Conservation (phyloP, 192 early-diverging fungal species). For the Gaertneriomyces sp. region DNA sequence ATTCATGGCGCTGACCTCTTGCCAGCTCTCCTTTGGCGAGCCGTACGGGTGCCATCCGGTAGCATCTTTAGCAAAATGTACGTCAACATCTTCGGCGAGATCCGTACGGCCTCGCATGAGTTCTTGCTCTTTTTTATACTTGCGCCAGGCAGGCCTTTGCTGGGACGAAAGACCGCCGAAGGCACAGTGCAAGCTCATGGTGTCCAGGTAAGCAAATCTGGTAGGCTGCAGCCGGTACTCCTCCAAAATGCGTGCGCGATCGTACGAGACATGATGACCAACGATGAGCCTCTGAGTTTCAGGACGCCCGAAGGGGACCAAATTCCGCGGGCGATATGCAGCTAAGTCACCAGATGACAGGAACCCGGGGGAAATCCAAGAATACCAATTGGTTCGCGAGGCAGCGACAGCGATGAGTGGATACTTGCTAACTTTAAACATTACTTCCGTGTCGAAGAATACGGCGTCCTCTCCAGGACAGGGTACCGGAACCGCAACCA, state of each 20-base stretch:
- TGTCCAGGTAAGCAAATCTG: slow-evolving; percentile 74
- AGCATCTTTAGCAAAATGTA: too few species aligned
- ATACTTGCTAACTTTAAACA: slow-evolving; percentile 62
- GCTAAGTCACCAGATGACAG: slow-evolving; percentile 21
- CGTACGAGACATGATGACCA: slow-evolving; percentile 92
- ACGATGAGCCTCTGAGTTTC: slow-evolving; percentile 57
- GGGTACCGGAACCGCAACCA: slow-evolving; percentile 4
- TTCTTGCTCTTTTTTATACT: slow-evolving; percentile 59
- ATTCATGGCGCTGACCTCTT: slow-evolving; percentile 65
- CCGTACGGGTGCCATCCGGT: too few species aligned
- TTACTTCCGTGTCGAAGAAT: slow-evolving; percentile 84
- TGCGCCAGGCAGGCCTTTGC: slow-evolving; percentile 78
- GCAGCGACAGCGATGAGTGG: slow-evolving; percentile 80
- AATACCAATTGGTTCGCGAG: slow-evolving; percentile 78
- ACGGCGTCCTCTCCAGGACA: slow-evolving; percentile 59
- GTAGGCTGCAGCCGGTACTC: slow-evolving; percentile 70
- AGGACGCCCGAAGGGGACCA: slow-evolving; percentile 65
- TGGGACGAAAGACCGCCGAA: slow-evolving; percentile 84
- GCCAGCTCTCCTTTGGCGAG: slow-evolving; percentile 31
- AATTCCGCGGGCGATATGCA: slow-evolving; percentile 29
- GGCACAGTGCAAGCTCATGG: slow-evolving; percentile 89
- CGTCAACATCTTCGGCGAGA: slow-evolving; percentile 3
- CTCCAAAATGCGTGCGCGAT: slow-evolving; percentile 81
- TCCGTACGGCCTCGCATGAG: slow-evolving; percentile 14
- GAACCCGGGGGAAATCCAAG: slow-evolving; percentile 89